phyloP scores from a whole-genome alignment of 2,329 filamentous ascomycete species.

The Tympanopsis confertula region DNA sequence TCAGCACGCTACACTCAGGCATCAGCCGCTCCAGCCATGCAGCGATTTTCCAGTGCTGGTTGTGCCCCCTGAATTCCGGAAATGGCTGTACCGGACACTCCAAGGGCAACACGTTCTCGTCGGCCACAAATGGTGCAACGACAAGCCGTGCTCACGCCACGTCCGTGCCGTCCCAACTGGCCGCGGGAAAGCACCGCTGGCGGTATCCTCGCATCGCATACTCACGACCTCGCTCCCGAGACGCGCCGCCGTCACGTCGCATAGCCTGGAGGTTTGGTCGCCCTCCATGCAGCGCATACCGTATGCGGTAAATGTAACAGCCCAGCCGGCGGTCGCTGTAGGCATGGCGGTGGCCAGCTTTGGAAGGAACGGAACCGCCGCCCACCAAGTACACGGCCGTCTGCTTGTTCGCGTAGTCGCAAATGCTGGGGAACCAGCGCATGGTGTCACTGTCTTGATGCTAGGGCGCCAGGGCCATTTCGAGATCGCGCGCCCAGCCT shows the following conservation, averaged over 20 bases:
- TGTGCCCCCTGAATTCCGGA: too few species aligned
- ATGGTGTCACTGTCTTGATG: slow-evolving; percentile 2
- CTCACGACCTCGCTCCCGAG: slow-evolving; percentile 2
- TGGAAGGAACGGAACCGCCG: slow-evolving; percentile 2
- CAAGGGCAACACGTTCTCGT: too few species aligned
- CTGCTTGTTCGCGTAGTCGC: slow-evolving; percentile 6
- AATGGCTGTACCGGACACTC: too few species aligned
- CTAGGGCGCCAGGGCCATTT: slow-evolving; percentile 4
- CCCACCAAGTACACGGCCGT: slow-evolving; percentile 7
- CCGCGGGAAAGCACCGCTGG: too few species aligned
- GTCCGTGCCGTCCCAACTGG: too few species aligned
- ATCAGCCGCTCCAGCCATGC: slow-evolving; percentile 5
- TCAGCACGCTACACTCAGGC: slow-evolving; percentile 6
- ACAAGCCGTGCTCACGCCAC: too few species aligned
- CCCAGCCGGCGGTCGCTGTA: slow-evolving; percentile 4
- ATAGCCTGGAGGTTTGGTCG: slow-evolving; percentile 5
- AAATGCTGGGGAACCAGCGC: slow-evolving; percentile 3
- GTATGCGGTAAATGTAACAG: slow-evolving; percentile 5
- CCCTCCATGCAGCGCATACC: slow-evolving; percentile 4
- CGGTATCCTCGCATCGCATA: too few species aligned
- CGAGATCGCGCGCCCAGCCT: slow-evolving; percentile 4
- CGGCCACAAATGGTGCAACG: too few species aligned
- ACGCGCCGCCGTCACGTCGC: slow-evolving; percentile 5
- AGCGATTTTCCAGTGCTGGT: slow-evolving; percentile 2
- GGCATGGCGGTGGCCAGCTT: slow-evolving; percentile 3